A percentile compares a stretch with the other conserved stretches of the same genome.
Evolutionary conservation across 2,329 filamentous ascomycete species (phyloP).

Genomic region (Ramularia collo-cygni): DNA sequence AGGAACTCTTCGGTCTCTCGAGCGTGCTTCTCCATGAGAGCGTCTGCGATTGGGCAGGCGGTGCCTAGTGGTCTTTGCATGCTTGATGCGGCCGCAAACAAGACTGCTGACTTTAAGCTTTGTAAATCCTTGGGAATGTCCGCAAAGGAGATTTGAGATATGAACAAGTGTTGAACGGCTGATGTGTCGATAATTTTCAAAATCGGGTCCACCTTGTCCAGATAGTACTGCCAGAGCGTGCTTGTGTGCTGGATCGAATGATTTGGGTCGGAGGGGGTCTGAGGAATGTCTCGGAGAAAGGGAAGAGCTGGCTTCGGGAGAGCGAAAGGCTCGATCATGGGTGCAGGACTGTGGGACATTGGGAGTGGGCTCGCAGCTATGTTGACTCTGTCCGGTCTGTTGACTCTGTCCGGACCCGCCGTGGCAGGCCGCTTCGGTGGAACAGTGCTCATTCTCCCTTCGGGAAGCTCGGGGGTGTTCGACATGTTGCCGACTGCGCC

Average conservation of each 20-base stretch:
- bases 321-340: no score
- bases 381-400: no score
- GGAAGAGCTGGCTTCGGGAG: no score
- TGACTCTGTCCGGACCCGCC: no score
- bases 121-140: conserved; percentile 7
- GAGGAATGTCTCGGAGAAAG: no score
- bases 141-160: not conserved
- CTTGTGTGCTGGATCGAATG: conserved; percentile 3
- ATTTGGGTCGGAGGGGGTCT: no score
- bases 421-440: no score
- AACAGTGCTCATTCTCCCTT: no score
- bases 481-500: not conserved
- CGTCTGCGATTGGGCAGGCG: conserved; percentile 3
- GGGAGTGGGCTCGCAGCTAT: no score
- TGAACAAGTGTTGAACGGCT: conserved; percentile 13
- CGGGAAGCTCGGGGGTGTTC: no score
- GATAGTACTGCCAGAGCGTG: conserved; percentile 16
- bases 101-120: conserved; percentile 15
- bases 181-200: conserved; percentile 15
- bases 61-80: conserved; percentile 5
- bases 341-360: no score
- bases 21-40: conserved; percentile 10
- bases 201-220: conserved; percentile 14
- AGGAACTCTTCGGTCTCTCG: conserved; percentile 10
- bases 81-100: conserved; percentile 16